Conservation (phyloP, 805 yeast genomes). For the Cyberlindnera amylophila region DNA sequence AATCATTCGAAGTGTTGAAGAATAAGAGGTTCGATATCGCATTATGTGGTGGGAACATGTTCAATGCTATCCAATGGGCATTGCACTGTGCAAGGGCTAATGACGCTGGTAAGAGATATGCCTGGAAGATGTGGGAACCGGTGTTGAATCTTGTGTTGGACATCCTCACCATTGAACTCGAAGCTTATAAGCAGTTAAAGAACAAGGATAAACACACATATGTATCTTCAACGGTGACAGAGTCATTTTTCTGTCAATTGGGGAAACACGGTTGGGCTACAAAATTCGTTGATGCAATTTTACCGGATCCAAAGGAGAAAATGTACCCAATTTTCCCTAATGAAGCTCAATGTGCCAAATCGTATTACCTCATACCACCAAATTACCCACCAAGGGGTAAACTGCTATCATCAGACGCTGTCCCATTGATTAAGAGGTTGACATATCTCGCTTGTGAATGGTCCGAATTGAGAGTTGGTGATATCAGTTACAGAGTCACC, state of each 20-base stretch:
- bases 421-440: slow-evolving; percentile 11
- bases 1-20: slow-evolving; percentile 22
- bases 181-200: slow-evolving; percentile 3
- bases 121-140: slow-evolving; percentile 25
- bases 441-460: slow-evolving; percentile 8
- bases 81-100: slow-evolving; percentile 26
- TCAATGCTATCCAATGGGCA: slow-evolving; percentile 31
- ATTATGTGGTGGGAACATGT: slow-evolving; percentile 19
- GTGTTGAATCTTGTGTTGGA: slow-evolving; percentile 18
- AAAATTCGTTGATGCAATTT: slow-evolving; percentile 13
- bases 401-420: slow-evolving; percentile 3
- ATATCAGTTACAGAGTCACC: neutral
- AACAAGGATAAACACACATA: neutral
- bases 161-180: slow-evolving; percentile 16
- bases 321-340: slow-evolving; percentile 13
- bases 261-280: slow-evolving; percentile 14
- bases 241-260: slow-evolving; percentile 11
- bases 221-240: slow-evolving; percentile 4
- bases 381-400: neutral
- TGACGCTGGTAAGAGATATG: slow-evolving; percentile 8
- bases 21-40: slow-evolving; percentile 27
- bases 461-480: slow-evolving; percentile 2
- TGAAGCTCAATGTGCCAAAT: slow-evolving; percentile 19
- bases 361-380: slow-evolving; percentile 6
- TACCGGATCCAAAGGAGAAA: slow-evolving; percentile 6